Percentiles rank a stretch among this genome's conserved stretches.
Conservation (phyloP, 805 yeast genomes). For the Schwanniomyces vanrijiae region DNA sequence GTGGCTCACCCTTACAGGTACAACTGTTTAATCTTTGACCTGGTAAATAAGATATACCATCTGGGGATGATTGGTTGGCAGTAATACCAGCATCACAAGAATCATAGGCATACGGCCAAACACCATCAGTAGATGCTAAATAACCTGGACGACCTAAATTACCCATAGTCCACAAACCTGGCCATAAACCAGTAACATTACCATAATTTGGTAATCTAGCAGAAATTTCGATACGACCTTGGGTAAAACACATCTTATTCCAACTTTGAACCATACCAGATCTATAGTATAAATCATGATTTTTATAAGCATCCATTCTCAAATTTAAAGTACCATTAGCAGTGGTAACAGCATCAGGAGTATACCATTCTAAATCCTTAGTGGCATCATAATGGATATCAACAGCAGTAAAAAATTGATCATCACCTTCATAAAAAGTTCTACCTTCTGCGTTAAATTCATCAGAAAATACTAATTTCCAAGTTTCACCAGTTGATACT, state of each 20-base stretch:
- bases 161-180: conserved; percentile 95
- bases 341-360: conserved; percentile 86
- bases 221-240: conserved; percentile 75
- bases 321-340: conserved; percentile 67
- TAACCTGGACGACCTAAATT: conserved; percentile 92
- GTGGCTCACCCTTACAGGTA: conserved; percentile 80
- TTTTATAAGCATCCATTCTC: conserved; percentile 77
- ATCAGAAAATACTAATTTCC: conserved; percentile 85
- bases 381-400: conserved; percentile 87
- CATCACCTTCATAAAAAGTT: conserved; percentile 87
- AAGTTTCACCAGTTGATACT: conserved; percentile 59
- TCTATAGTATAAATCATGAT: conserved; percentile 78
- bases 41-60: conserved; percentile 83
- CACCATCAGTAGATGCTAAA: conserved; percentile 83
- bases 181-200: conserved; percentile 84
- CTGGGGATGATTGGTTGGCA: conserved; percentile 86
- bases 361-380: conserved; percentile 90
- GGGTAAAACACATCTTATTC: conserved; percentile 88
- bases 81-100: conserved; percentile 93
- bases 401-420: conserved; percentile 86
- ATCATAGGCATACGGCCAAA: conserved; percentile 92
- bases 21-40: conserved; percentile 81
- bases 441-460: conserved; percentile 90
- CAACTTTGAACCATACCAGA: conserved; percentile 92
- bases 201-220: conserved; percentile 82